Evolutionary conservation across 163 green algal genomes (phyloP).

Genomic region (Scenedesmus sp.): DNA sequence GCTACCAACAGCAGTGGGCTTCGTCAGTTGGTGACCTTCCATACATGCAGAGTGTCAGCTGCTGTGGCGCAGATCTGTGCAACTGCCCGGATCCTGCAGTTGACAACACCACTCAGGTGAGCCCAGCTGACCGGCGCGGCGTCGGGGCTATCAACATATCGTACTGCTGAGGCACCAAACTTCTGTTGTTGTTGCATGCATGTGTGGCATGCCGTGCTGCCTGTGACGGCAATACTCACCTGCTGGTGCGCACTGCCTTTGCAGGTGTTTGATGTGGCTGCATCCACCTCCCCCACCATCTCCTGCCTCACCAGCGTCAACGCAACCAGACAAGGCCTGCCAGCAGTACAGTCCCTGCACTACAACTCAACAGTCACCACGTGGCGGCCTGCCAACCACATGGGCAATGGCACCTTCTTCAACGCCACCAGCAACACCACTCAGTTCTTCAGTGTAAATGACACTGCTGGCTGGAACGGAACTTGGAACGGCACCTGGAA

Average conservation of each 20-base stretch:
- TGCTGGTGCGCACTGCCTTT: not conserved
- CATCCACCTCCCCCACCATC: not conserved
- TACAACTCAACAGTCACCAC: constrained; percentile 2
- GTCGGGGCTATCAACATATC: too few species aligned
- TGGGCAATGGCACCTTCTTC: not conserved
- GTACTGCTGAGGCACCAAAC: too few species aligned
- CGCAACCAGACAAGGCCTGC: not conserved
- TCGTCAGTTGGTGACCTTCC: not conserved
- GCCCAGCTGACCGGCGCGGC: too few species aligned
- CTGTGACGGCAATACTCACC: not conserved
- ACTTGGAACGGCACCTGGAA: not conserved
- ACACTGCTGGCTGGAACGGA: not conserved
- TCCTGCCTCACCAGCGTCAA: not conserved
- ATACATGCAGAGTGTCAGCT: not conserved
- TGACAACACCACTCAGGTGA: not conserved
- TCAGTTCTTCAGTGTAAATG: not conserved
- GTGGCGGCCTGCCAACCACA: not conserved
- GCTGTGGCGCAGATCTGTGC: not conserved
- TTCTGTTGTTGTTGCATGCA: too few species aligned
- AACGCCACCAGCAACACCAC: constrained; percentile 2
- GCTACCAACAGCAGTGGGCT: not conserved
- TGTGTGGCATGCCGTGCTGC: too few species aligned
- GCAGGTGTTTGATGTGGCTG: not conserved
- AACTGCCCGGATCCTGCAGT: not conserved
- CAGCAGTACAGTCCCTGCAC: not conserved